A percentile compares a stretch with the other conserved stretches of the same genome.
These are phyloP conservation scores for Mycena albidolilacea DNA, from an alignment of 768 basidiomycete species.

Conservation along the genomic window DNA sequence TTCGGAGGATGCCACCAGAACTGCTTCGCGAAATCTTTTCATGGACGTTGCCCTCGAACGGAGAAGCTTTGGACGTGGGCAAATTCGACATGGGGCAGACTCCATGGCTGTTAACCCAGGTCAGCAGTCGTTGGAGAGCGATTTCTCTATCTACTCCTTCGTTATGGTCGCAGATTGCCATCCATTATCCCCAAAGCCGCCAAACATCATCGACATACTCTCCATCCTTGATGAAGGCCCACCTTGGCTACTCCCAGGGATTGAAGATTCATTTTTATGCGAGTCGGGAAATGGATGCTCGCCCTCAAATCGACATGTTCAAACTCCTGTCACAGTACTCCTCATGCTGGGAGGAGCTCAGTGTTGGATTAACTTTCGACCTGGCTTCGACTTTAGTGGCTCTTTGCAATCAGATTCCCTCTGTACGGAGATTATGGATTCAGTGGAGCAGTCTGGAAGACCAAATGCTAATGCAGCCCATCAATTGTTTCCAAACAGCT, in stretches of 20 bases:
- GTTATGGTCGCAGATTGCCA: background rate
- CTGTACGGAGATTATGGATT: no score
- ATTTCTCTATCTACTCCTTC: background rate
- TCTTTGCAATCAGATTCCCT: no score
- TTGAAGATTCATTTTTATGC: background rate
- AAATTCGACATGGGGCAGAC: background rate
- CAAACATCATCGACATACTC: background rate
- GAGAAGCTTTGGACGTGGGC: no score
- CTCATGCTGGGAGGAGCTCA: no score
- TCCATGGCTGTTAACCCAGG: background rate
- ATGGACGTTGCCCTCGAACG: background rate
- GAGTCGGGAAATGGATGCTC: background rate
- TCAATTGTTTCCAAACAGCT: no score
- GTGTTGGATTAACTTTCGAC: no score
- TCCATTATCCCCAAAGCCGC: no score
- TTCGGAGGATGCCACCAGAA: background rate
- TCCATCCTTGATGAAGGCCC: background rate
- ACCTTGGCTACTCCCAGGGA: background rate
- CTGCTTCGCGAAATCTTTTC: background rate
- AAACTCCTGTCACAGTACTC: no score
- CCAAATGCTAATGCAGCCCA: no score
- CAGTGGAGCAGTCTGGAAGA: no score
- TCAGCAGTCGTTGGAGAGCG: background rate
- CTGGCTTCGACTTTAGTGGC: no score
- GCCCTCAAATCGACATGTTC: slow-evolving; percentile 1